These are phyloP conservation scores for Gnaphalium uliginosum DNA, from an alignment of 129 eudicot genomes.

Conservation along the genomic window DNA sequence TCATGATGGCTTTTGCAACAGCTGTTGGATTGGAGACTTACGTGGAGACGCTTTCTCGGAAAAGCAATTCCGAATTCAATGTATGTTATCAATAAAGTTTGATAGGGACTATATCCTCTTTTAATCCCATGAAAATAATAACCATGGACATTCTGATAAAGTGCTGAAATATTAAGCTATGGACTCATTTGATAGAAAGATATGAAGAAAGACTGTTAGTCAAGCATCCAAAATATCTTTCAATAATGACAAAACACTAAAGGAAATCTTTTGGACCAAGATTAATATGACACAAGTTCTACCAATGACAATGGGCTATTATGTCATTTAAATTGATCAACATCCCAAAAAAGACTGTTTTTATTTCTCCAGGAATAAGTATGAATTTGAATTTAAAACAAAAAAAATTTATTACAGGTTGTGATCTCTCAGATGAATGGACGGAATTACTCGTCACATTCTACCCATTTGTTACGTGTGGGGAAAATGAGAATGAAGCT, in stretches of 20 bases:
- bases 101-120: background rate
- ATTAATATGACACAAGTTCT: background rate
- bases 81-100: conserved; percentile 41
- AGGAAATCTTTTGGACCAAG: conserved; percentile 8
- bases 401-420: conserved; percentile 51
- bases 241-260: conserved; percentile 8
- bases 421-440: conserved; percentile 95
- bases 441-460: conserved; percentile 83
- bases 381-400: background rate
- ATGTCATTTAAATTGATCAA: background rate
- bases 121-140: background rate
- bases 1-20: conserved; percentile 35
- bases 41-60: conserved; percentile 66
- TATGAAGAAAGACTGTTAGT: background rate
- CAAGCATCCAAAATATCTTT: conserved; percentile 13
- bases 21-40: conserved; percentile 75
- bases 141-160: background rate
- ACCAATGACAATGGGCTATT: conserved; percentile 4
- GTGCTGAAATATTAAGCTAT: background rate
- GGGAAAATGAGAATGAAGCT: conserved; percentile 91
- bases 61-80: conserved; percentile 71
- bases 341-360: background rate
- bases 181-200: background rate
- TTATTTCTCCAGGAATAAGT: background rate
- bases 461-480: conserved; percentile 72